Percentiles rank a stretch among this genome's conserved stretches.
Conservation (phyloP, 768 basidiomycete genomes). For the Phylloporus scabripes region DNA sequence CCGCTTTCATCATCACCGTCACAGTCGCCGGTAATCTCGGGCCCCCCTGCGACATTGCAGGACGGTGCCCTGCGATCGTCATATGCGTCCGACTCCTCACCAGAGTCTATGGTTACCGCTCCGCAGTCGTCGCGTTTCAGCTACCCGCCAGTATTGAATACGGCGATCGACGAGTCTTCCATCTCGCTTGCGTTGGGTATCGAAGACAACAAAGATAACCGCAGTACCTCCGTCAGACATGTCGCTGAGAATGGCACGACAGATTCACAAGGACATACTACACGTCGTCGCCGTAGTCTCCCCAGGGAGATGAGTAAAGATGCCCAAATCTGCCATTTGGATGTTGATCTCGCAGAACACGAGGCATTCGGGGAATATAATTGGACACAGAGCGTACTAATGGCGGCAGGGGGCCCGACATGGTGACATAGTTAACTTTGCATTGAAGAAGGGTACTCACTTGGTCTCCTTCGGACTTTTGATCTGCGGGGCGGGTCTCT, state of each 20-base stretch:
- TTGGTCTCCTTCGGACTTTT: conserved; percentile 16
- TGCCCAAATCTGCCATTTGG: conserved; percentile 24
- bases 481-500: conserved; percentile 30
- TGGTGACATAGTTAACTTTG: conserved; percentile 24
- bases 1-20: conserved; percentile 33
- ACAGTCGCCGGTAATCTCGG: conserved; percentile 21
- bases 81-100: conserved; percentile 30
- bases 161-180: conserved; percentile 54
- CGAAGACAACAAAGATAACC: conserved; percentile 26
- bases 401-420: conserved; percentile 53
- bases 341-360: conserved; percentile 30
- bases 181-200: conserved; percentile 34
- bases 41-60: conserved; percentile 7
- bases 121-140: conserved; percentile 44
- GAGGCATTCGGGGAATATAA: conserved; percentile 47
- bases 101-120: conserved; percentile 50
- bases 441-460: conserved; percentile 6
- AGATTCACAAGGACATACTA: conserved; percentile 19
- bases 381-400: conserved; percentile 70
- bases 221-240: conserved; percentile 8
- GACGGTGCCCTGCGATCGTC: conserved; percentile 24
- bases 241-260: conserved; percentile 7
- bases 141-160: conserved; percentile 55
- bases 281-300: conserved; percentile 12
- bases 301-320: conserved; percentile 17